Percentiles rank a stretch among this genome's conserved stretches.
Evolutionary conservation across 2,329 filamentous ascomycete genomes (phyloP).

Genomic region (Colletotrichum graminicola): DNA sequence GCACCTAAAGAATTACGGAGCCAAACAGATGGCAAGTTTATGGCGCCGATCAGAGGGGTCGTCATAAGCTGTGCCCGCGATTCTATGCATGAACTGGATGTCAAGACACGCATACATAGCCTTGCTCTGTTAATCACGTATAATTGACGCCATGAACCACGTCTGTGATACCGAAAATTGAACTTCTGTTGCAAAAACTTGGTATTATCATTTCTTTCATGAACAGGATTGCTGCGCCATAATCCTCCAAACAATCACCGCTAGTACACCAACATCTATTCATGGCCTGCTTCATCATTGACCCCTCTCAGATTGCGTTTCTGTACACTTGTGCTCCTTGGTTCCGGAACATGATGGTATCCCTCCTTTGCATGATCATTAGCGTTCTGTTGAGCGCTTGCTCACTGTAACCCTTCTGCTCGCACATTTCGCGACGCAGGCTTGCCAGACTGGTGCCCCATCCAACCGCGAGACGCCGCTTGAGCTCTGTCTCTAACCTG

Average conservation of each 20-base stretch:
- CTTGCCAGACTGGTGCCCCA: constrained; percentile 94
- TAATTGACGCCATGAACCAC: neutral
- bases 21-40: neutral
- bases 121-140: neutral
- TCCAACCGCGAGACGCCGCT: constrained; percentile 88
- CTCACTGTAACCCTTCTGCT: constrained; percentile 90
- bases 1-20: neutral
- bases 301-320: constrained; percentile 69
- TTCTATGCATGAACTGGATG: neutral
- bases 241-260: constrained; percentile 6
- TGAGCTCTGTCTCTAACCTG: constrained; percentile 89
- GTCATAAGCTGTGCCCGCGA: neutral
- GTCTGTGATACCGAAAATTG: neutral
- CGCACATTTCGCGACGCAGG: constrained; percentile 89
- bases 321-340: constrained; percentile 81
- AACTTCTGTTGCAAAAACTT: constrained; percentile 12
- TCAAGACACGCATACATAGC: neutral
- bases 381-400: constrained; percentile 86
- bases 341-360: constrained; percentile 85
- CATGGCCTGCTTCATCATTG: neutral
- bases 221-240: constrained; percentile 27
- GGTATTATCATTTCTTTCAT: constrained; percentile 39
- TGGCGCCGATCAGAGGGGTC: neutral
- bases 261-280: neutral
- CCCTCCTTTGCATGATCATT: constrained; percentile 86